phyloP scores from a whole-genome alignment of 106 monocot species.

The Dactylorhiza incarnata region DNA sequence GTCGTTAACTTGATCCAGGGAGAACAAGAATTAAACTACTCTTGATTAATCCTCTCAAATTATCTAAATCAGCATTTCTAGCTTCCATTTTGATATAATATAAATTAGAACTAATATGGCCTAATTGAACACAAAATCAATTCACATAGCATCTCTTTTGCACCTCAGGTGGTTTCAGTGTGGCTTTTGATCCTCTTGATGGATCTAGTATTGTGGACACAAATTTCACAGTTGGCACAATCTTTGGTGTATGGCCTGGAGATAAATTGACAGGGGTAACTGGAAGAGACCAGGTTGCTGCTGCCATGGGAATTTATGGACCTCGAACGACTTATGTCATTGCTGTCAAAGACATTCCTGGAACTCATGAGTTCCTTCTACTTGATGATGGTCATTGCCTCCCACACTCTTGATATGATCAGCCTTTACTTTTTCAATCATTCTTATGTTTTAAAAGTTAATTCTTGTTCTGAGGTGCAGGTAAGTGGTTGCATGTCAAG shows the following conservation, averaged over 20 bases:
- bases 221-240: constrained; percentile 96
- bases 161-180: constrained; percentile 81
- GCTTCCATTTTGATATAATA: background rate
- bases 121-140: background rate
- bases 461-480: constrained; percentile 19
- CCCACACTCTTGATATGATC: background rate
- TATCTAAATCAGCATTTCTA: background rate
- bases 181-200: constrained; percentile 93
- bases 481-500: constrained; percentile 95
- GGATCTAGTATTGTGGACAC: constrained; percentile 97
- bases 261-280: constrained; percentile 73
- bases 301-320: constrained; percentile 96
- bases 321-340: constrained; percentile 87
- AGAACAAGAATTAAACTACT: background rate
- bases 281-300: constrained; percentile 72
- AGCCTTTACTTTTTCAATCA: background rate
- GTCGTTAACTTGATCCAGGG: background rate
- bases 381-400: constrained; percentile 63
- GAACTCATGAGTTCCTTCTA: constrained; percentile 96
- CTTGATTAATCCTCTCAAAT: background rate
- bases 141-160: background rate
- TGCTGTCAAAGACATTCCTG: constrained; percentile 79
- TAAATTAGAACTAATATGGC: background rate
- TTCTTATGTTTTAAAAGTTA: background rate
- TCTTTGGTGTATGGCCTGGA: constrained; percentile 96